These are phyloP conservation scores for Dipodascus albidus DNA, from an alignment of 805 yeast genomes.

Conservation along the genomic window DNA sequence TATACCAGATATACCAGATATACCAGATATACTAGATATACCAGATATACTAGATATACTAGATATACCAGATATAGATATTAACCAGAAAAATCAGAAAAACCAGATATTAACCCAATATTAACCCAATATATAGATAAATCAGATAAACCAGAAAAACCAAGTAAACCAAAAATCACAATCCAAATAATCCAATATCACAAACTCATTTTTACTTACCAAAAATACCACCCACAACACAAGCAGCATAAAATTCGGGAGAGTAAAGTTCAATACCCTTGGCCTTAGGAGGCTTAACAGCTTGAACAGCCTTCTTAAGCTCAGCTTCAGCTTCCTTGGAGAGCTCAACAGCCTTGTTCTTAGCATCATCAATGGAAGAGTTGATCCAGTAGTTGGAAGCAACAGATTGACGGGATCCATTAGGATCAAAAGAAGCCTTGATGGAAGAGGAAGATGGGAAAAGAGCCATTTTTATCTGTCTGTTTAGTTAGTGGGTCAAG, in stretches of 20 bases:
- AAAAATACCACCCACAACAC: conserved; percentile 61
- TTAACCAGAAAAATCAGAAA: no score
- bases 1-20: no score
- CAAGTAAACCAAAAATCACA: neutral
- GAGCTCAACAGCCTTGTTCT: conserved; percentile 18
- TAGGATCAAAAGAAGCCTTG: conserved; percentile 29
- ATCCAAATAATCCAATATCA: neutral
- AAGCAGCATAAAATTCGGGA: conserved; percentile 55
- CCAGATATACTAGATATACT: no score
- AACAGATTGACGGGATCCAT: conserved; percentile 19
- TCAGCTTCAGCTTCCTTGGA: conserved; percentile 24
- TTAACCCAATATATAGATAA: no score
- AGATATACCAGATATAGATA: no score
- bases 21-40: no score
- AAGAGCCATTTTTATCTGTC: conserved; percentile 21
- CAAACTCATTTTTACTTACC: conserved; percentile 26
- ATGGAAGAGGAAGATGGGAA: conserved; percentile 29
- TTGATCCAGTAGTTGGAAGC: conserved; percentile 24
- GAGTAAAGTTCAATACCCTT: conserved; percentile 36
- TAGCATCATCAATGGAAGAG: conserved; percentile 20
- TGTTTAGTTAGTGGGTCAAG: neutral
- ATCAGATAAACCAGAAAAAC: neutral
- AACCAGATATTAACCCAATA: no score
- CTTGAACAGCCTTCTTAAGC: conserved; percentile 21
- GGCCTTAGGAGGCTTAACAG: conserved; percentile 12